These are phyloP conservation scores for Globisporangium takayamanum DNA, from an alignment of 352 stramenopile species.

Conservation along the genomic window DNA sequence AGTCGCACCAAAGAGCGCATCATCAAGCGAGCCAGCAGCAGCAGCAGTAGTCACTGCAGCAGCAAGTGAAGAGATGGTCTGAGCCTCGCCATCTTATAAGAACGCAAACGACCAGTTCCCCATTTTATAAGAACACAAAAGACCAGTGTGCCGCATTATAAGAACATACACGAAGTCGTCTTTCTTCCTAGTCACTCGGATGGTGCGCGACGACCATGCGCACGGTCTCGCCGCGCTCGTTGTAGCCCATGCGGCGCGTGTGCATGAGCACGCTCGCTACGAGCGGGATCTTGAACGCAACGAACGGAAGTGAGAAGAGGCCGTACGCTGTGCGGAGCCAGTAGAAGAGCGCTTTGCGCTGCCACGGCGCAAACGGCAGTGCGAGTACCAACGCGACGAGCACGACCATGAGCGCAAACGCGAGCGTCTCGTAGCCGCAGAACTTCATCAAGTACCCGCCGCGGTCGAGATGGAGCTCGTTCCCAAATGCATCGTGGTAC, in stretches of 20 bases:
- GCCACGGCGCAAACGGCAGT: conserved; percentile 68
- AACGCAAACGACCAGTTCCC: background rate
- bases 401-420: conserved; percentile 66
- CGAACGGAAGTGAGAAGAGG: conserved; percentile 81
- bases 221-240: conserved; percentile 70
- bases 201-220: conserved; percentile 21
- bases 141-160: too few species aligned
- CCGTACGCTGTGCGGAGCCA: conserved; percentile 85
- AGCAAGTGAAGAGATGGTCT: conserved; percentile 35
- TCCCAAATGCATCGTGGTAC: conserved; percentile 79
- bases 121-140: background rate
- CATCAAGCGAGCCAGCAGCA: too few species aligned
- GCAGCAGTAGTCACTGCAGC: conserved; percentile 17
- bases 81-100: background rate
- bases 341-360: conserved; percentile 78
- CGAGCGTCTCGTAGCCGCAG: conserved; percentile 79
- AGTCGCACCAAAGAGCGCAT: too few species aligned
- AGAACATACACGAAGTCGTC: too few species aligned
- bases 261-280: conserved; percentile 79
- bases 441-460: conserved; percentile 86
- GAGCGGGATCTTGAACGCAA: conserved; percentile 85
- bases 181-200: background rate
- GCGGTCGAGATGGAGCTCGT: conserved; percentile 69
- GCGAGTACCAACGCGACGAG: conserved; percentile 54
- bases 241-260: conserved; percentile 82